phyloP scores from a whole-genome alignment of 768 basidiomycete genomes.

The Xerocomellus amylosporus region DNA sequence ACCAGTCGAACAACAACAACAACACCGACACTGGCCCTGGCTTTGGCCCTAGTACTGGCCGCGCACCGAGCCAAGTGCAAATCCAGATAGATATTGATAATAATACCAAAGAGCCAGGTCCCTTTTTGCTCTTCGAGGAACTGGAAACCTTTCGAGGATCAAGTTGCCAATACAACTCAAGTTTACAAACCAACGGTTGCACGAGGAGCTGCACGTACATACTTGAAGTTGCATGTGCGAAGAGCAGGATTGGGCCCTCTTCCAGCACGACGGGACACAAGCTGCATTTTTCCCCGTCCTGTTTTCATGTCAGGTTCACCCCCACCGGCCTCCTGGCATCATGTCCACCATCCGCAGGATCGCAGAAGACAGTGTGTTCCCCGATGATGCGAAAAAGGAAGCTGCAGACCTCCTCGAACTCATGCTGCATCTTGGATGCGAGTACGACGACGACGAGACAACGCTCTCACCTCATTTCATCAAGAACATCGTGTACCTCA shows the following conservation, averaged over 20 bases:
- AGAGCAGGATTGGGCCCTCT: neutral
- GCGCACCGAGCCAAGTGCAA: neutral
- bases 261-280: neutral
- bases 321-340: too few relatives aligned
- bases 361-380: constrained; percentile 90
- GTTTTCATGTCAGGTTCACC: too few relatives aligned
- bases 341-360: constrained; percentile 89
- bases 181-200: constrained; percentile 62
- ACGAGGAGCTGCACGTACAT: constrained; percentile 50
- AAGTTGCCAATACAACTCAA: constrained; percentile 90
- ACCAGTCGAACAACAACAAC: neutral
- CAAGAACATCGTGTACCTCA: constrained; percentile 53
- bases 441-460: constrained; percentile 92
- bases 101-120: neutral
- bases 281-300: too few relatives aligned
- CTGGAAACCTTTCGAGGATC: constrained; percentile 63
- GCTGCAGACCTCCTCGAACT: constrained; percentile 74
- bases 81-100: neutral
- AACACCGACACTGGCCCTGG: neutral
- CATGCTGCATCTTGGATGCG: constrained; percentile 79
- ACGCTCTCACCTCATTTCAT: constrained; percentile 65
- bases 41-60: neutral
- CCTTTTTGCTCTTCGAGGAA: constrained; percentile 64
- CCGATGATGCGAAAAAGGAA: constrained; percentile 68
- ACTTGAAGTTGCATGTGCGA: constrained; percentile 32